Base-by-base conservation (phyloP, 495 filamentous ascomycete species). In the Neurospora cerealis region DNA sequence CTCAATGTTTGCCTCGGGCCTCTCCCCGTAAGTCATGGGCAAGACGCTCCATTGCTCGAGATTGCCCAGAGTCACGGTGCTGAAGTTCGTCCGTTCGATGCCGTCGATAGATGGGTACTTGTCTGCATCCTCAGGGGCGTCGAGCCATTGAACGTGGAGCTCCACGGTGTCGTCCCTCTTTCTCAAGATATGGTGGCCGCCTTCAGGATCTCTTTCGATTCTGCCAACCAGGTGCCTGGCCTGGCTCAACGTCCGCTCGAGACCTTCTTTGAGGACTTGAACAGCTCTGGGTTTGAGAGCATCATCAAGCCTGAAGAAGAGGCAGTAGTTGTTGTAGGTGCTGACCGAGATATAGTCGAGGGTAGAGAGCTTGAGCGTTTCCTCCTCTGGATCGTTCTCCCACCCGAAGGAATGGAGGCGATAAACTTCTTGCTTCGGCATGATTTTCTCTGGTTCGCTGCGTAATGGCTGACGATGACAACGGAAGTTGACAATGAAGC, bases 181-280 rank as follows among this genome's bases (percentile, higher is more conserved):
- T 75, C 85, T 87, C 71, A 81, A 76, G 70, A 85, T 85, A 66
- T 83, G 77, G 44, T 81, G 79, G 34, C 81, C 82, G 8, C 71
- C 69, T 8, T 77, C 21, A 5, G 75, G 46, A 37, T 83, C 70
- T 71, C 83, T 82, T 72, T 86, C 83, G 39, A 87, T 82, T 15
- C 78, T 83, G 17, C 85, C 84, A 17, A 81, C 81, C 17, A 86
- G 73, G 72, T 86, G 83, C 17, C 84, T 76, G 21, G 73, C 73
- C 70, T 87, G 83, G 69, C 77, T 77, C n/a, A 87, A 77, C 4
- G 83, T 85, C 9, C 75, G 72, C 69, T 85, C 80, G 34, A 86
- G 81, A 42, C 83, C 82, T 32, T 75, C 74, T 46, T 80, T 81
- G 34, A 86, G 72, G 2, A 78, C 71, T 1, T 78, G 75, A 1